Percentiles rank a stretch among this genome's conserved stretches.
Conservation (phyloP, 108 stramenopile species). For the Cyclotella kingstonii region DNA sequence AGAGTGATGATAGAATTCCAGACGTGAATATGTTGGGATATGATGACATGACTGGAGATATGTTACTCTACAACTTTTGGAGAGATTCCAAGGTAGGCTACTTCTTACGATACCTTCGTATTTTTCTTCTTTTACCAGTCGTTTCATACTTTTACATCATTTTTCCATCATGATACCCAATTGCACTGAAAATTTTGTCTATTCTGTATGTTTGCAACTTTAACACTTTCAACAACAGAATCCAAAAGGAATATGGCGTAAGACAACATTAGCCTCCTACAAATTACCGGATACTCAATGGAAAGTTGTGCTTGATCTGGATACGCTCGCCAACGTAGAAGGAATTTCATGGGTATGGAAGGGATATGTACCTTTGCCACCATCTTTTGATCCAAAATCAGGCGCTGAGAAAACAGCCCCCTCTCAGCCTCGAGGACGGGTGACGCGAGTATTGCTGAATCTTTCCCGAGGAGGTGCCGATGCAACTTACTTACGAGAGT, state of each 20-base stretch:
- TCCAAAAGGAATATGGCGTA: conserved; percentile 84
- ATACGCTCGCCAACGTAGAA: conserved; percentile 68
- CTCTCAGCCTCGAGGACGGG: conserved; percentile 20
- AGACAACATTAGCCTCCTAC: conserved; percentile 67
- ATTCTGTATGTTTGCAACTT: not conserved
- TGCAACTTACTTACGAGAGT: conserved; percentile 85
- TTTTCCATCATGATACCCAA: not conserved
- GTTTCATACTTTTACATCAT: not conserved
- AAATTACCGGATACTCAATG: conserved; percentile 55
- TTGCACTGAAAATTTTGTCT: not conserved
- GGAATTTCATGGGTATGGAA: conserved; percentile 89
- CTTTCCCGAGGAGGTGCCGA: conserved; percentile 90
- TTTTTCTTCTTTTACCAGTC: not conserved
- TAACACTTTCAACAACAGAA: conserved; percentile 24
- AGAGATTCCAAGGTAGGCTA: conserved; percentile 52
- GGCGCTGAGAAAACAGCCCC: conserved; percentile 16
- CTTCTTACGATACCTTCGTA: not conserved
- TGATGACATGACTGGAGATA: conserved; percentile 51
- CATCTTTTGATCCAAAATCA: conserved; percentile 54
- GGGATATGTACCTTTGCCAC: conserved; percentile 57
- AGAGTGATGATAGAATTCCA: conserved; percentile 79
- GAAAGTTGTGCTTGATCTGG: conserved; percentile 86
- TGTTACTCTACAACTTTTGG: conserved; percentile 76
- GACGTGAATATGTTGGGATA: conserved; percentile 59
- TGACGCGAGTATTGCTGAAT: conserved; percentile 60